phyloP scores from a whole-genome alignment of 2,329 filamentous ascomycete genomes.

The Fusarium transvaalense region DNA sequence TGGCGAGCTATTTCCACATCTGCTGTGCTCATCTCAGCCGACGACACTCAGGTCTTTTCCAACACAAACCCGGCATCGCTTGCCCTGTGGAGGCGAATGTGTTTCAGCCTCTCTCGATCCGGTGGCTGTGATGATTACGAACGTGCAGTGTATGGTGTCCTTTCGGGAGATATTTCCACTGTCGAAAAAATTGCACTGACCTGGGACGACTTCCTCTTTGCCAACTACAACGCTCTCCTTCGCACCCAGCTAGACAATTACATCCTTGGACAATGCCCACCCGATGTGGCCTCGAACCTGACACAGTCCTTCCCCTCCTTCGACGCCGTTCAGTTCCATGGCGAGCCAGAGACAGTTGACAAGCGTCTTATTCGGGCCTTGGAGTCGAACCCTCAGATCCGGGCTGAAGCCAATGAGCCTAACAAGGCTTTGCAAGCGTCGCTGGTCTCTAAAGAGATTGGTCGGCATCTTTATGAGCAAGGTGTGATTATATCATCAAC shows the following conservation, averaged over 20 bases:
- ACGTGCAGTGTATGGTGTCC: conserved; percentile 87
- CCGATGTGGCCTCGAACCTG: conserved; percentile 65
- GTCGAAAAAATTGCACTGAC: conserved; percentile 81
- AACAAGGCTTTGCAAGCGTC: conserved; percentile 83
- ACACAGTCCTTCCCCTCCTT: conserved; percentile 72
- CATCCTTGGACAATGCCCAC: conserved; percentile 67
- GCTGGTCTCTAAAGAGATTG: conserved; percentile 74
- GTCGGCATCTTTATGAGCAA: conserved; percentile 70
- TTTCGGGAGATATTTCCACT: conserved; percentile 85
- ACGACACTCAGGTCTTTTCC: conserved; percentile 57
- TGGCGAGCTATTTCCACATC: conserved; percentile 91
- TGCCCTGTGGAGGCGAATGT: conserved; percentile 82
- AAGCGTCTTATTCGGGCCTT: conserved; percentile 71
- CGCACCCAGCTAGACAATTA: conserved; percentile 84
- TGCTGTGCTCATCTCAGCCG: conserved; percentile 71
- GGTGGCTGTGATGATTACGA: conserved; percentile 82
- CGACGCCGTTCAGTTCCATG: conserved; percentile 73
- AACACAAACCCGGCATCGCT: conserved; percentile 60
- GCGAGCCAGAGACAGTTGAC: conserved; percentile 65
- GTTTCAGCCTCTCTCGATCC: conserved; percentile 77
- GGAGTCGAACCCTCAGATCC: conserved; percentile 67
- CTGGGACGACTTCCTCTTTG: conserved; percentile 90
- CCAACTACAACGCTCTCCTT: conserved; percentile 87
- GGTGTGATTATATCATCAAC: conserved; percentile 57
- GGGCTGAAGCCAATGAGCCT: conserved; percentile 71